Evolutionary conservation across 148 eudicot species (phyloP), one percentile per base, ranked within the genome.

Genomic region (Cornus florida): DNA sequence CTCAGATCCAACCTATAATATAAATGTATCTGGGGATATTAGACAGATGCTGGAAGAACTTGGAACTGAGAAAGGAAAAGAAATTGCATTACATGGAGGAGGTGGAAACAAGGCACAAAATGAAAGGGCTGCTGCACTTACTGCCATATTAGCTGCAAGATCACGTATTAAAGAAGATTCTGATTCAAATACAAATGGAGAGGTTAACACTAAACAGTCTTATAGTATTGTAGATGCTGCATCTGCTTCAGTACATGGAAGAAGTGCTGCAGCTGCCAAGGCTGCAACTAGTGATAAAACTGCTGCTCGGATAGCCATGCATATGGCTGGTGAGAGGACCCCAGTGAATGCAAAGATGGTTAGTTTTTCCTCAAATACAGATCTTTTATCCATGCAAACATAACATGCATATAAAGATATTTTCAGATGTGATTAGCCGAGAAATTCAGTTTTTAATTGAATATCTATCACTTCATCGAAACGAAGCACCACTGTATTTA

Each of bases 341-440:
- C 98, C 95, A 71, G 92, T 96, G 67, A 96, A 96, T 90, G 93
- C 93, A 68, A 96, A 96, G 84, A 81, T 96, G 97, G 97, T 95
- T 46, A 84, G 99, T 88, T 68, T 74, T 84, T 75, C 7, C 17
- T 73, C 13, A 72, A 64, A 33, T 71, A 73, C 32, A 67, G 4
- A 64, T 70, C 11, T 19, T 62, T 71, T 32, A 11, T n/a, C 39
- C 67, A 46, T 22, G 10, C 13, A 69, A 53, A 17, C 48, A 66
- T 72, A 39, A 39, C 5, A 7, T 48, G 72, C 16, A 14, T 20
- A 53, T 77, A 65, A 70, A 12, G 76, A 65, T 64, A 7, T 31
- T 33, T 64, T 12, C 43, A 31, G 24, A 41, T 24, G 13, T 10
- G 60, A 59, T 78, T 7, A 5, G n/a, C 22, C 38, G 35, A 7